Evolutionary conservation across 2,329 filamentous ascomycete species (phyloP), one percentile per base, ranked within the genome.

Genomic region (Cladosporium sp.): DNA sequence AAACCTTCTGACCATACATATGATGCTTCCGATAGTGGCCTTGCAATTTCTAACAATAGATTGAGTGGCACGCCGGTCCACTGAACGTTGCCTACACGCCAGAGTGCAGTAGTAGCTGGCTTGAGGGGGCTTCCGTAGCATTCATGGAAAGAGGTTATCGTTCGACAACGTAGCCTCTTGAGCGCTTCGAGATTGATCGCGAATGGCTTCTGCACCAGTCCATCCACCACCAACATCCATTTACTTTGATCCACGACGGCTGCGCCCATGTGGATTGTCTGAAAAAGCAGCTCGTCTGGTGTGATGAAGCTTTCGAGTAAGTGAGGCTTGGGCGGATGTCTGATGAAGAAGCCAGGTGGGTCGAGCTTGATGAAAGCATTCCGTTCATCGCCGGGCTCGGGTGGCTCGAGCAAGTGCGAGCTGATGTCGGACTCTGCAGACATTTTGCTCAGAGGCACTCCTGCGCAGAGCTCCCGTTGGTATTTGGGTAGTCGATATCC

Each of bases 221-320:
- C 69, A 45, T 66, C 62, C 13, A 70, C 52, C 0, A 64, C 55
- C 2, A 71, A 60, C 3, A 55, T 53, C 61, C 65, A 70, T n/a
- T 55, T 58, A 0, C 57, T 16, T 7, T 56, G 19, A 18, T 68
- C 60, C 11, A 71, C 58, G 2, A 63, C 58, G 3, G 67, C 63
- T 7, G 57, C 57, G 3, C 67, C 68, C 63, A 70, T 67, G 52
- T 71, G 68, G 10, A 68, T 65, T 1, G 67, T 70, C 38, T 69
- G 66, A 51, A 71, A 71, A 5, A 71, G 62, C 5, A 59, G 50
- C 6, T 48, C 48, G 11, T 68, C 65, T 11, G 53, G 45, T 3
- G 67, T 68, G 14, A 64, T 57, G 42, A 56, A 56, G n/a, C 34
- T 43, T 4, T 50, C 38, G 2, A 68, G 59, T n/a, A 61, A 49